These are phyloP conservation scores for Uncinocarpus reesii DNA, from an alignment of 2,329 filamentous ascomycete species.

Conservation along the genomic window DNA sequence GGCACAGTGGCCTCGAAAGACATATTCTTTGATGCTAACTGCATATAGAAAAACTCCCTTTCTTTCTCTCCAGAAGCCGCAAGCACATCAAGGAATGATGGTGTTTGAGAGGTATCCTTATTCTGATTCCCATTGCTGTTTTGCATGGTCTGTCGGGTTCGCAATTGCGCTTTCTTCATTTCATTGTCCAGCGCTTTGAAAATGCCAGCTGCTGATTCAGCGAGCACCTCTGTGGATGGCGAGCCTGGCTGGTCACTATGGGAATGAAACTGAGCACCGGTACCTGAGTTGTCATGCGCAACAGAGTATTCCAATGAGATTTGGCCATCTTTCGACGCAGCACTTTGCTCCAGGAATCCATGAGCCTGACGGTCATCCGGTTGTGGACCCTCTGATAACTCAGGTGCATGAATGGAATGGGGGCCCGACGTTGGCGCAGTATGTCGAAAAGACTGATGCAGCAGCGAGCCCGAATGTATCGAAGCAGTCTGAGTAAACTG, in stretches of 20 bases:
- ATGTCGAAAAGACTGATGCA: background rate
- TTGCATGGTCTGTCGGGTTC: conserved; percentile 17
- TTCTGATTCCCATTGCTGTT: background rate
- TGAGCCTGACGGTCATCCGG: background rate
- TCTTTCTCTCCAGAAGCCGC: background rate
- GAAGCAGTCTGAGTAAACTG: background rate
- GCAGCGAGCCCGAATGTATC: background rate
- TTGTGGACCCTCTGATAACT: background rate
- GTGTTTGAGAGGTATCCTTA: background rate
- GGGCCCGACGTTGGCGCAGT: background rate
- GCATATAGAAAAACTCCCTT: conserved; percentile 24
- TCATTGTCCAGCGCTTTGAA: conserved; percentile 25
- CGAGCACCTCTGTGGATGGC: conserved; percentile 19
- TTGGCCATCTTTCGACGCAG: background rate
- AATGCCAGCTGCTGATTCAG: conserved; percentile 26
- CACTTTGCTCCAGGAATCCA: background rate
- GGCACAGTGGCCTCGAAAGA: background rate
- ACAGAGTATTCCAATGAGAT: background rate
- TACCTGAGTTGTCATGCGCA: background rate
- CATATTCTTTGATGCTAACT: background rate
- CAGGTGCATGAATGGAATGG: background rate
- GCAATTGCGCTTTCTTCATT: conserved; percentile 19
- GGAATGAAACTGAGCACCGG: conserved; percentile 1
- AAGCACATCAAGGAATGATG: conserved; percentile 10
- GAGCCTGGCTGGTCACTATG: background rate